These are phyloP conservation scores for Lojkania enalia DNA, from an alignment of 2,329 filamentous ascomycete genomes.

Conservation along the genomic window DNA sequence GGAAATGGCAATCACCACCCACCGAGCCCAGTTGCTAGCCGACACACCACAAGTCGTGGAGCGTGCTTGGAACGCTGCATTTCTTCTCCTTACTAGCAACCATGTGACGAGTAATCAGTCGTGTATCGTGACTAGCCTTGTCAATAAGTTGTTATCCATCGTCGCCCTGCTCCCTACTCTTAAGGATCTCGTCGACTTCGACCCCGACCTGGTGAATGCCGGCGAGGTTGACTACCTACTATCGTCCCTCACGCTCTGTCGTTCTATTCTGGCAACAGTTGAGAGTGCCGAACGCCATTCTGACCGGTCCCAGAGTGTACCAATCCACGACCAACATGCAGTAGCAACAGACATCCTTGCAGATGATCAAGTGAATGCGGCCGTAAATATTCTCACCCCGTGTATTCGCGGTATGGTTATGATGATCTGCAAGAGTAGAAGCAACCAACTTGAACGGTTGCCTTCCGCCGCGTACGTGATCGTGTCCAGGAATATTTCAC, in stretches of 20 bases:
- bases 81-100: constrained; percentile 14
- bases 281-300: too few species aligned
- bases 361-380: too few species aligned
- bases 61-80: constrained; percentile 7
- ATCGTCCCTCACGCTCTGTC: neutral
- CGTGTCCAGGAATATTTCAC: too few species aligned
- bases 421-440: neutral
- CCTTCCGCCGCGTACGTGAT: too few species aligned
- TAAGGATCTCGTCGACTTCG: neutral
- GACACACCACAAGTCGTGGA: constrained; percentile 4
- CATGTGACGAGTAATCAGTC: constrained; percentile 2
- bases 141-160: constrained; percentile 8
- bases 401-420: constrained; percentile 3
- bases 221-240: neutral
- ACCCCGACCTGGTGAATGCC: neutral
- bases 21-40: neutral
- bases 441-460: neutral
- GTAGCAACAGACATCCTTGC: neutral
- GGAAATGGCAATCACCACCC: constrained; percentile 7
- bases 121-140: neutral
- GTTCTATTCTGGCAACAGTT: too few species aligned
- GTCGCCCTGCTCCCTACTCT: constrained; percentile 5
- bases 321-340: too few species aligned
- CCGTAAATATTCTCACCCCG: neutral
- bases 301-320: too few species aligned